Conservation (phyloP, 768 basidiomycete species). For the Pseudohyphozyma bogoriensis region DNA sequence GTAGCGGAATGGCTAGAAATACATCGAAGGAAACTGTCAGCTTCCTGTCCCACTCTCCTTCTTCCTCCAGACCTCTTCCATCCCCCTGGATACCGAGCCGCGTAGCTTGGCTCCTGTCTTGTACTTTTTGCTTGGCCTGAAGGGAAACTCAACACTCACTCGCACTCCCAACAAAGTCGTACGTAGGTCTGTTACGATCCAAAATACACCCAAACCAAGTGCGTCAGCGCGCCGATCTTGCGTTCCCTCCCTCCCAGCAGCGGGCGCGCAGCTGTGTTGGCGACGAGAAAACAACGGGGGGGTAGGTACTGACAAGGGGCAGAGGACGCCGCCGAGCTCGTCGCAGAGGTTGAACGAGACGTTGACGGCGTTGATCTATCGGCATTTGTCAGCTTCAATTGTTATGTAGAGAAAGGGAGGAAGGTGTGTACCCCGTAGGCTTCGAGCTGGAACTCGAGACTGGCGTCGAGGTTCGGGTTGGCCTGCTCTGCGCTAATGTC, state of each 20-base stretch:
- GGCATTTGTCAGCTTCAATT: too few relatives aligned
- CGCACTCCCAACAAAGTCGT: conserved; percentile 66
- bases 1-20: conserved; percentile 14
- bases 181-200: conserved; percentile 42
- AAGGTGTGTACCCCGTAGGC: conserved; percentile 73
- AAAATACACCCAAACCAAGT: neutral
- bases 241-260: neutral
- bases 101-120: neutral
- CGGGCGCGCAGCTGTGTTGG: neutral
- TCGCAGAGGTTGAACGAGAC: conserved; percentile 76
- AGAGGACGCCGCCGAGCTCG: conserved; percentile 66
- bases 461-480: conserved; percentile 50
- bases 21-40: neutral
- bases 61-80: neutral
- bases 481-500: conserved; percentile 56
- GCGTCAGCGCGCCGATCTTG: neutral
- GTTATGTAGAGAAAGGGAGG: neutral
- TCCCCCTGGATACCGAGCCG: neutral
- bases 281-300: too few relatives aligned
- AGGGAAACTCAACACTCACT: neutral
- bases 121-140: neutral
- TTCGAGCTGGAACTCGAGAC: conserved; percentile 68
- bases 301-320: conserved; percentile 51
- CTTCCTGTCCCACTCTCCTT: neutral
- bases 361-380: neutral